phyloP scores from a whole-genome alignment of 202 grass and related monocot genomes.

The Zoysia matrella region DNA sequence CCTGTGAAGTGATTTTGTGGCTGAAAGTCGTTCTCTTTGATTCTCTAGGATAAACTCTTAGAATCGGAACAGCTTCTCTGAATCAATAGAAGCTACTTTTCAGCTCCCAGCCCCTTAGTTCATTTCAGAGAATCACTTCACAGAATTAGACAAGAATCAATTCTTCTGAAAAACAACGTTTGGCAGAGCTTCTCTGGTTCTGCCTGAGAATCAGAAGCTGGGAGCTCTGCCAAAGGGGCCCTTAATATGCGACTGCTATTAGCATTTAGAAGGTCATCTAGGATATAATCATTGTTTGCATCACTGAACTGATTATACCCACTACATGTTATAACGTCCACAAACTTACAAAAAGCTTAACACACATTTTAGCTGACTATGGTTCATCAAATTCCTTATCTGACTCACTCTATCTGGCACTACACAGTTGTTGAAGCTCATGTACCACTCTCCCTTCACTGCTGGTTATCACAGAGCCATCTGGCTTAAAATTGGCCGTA shows the following conservation, averaged over 20 bases:
- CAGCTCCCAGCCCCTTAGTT: no score
- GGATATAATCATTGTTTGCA: conserved; percentile 19
- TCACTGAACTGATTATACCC: conserved; percentile 13
- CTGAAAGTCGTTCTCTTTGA: no score
- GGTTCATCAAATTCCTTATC: conserved; percentile 6
- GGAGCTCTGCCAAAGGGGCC: no score
- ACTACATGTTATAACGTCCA: conserved; percentile 1
- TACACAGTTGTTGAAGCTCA: conserved; percentile 94
- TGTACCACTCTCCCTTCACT: conserved; percentile 89
- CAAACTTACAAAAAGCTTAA: not conserved
- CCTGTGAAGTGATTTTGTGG: no score
- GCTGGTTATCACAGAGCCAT: conserved; percentile 80
- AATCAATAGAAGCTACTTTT: no score
- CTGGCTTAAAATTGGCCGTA: conserved; percentile 86
- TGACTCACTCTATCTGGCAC: conserved; percentile 31
- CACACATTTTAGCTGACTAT: conserved; percentile 6
- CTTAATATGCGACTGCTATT: conserved; percentile 16
- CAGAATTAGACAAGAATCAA: no score
- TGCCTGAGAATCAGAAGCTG: no score
- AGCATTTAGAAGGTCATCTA: conserved; percentile 25
- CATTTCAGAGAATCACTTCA: no score
- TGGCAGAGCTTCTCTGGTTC: no score
- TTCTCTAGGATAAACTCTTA: no score
- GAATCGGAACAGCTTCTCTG: no score
- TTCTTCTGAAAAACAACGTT: no score